These are phyloP conservation scores for Mediolabrus comicus DNA, from an alignment of 108 stramenopile species.

Conservation along the genomic window DNA sequence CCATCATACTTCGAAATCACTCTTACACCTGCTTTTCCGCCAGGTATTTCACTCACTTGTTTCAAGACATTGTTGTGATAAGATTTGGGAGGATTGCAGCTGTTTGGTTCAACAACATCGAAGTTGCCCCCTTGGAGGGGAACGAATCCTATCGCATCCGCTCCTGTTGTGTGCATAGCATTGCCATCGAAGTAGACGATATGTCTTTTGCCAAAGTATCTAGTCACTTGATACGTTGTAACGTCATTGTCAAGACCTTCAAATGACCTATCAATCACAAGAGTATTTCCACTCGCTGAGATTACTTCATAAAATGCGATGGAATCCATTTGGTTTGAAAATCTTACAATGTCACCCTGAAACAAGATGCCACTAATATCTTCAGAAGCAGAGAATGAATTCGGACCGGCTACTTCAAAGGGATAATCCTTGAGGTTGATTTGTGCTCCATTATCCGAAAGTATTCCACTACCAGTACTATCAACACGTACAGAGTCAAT, in stretches of 20 bases:
- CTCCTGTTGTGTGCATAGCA: constrained; percentile 43
- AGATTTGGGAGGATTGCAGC: constrained; percentile 44
- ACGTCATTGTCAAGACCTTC: constrained; percentile 12
- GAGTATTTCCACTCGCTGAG: constrained; percentile 1
- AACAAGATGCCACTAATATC: constrained; percentile 7
- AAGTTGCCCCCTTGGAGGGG: constrained; percentile 36
- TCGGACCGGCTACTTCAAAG: constrained; percentile 1
- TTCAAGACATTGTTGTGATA: constrained; percentile 47
- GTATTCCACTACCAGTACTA: constrained; percentile 45
- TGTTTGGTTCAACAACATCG: constrained; percentile 10
- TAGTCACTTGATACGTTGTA: constrained; percentile 13
- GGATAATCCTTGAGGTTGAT: not conserved
- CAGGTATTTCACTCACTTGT: constrained; percentile 26
- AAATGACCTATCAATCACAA: constrained; percentile 21
- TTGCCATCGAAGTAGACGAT: constrained; percentile 67
- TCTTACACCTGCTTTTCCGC: constrained; percentile 27
- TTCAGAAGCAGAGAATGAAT: constrained; percentile 12
- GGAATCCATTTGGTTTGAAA: constrained; percentile 19
- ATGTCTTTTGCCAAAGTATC: constrained; percentile 51
- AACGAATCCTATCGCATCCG: constrained; percentile 15
- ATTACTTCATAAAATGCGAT: constrained; percentile 14
- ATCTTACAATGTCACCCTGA: constrained; percentile 23
- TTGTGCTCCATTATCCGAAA: constrained; percentile 6
- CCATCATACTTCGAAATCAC: constrained; percentile 30
- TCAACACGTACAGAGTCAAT: constrained; percentile 62